phyloP scores from a whole-genome alignment of 176 grass and related monocot genomes.

The Aegilops speltoides region DNA sequence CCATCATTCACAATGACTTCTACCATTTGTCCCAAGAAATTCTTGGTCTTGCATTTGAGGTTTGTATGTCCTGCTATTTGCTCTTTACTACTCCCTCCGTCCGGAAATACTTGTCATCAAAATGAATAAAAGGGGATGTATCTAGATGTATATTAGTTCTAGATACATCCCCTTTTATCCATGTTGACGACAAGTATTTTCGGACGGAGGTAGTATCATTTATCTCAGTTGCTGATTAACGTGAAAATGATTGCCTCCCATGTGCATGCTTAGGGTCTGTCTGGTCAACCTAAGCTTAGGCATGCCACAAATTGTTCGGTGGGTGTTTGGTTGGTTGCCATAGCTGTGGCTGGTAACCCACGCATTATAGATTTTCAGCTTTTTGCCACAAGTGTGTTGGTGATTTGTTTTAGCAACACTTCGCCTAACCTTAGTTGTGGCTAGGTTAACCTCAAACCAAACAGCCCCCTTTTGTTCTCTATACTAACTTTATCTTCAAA shows the following conservation, averaged over 20 bases:
- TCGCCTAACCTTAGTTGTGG: neutral
- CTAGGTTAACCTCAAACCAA: neutral
- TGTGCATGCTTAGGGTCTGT: neutral
- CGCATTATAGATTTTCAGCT: neutral
- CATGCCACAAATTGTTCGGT: neutral
- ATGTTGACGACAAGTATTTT: too few species aligned
- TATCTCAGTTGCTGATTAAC: constrained; percentile 19
- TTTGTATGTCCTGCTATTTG: constrained; percentile 36
- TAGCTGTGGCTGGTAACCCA: neutral
- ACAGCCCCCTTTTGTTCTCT: neutral
- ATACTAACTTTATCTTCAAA: neutral
- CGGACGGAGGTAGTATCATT: too few species aligned
- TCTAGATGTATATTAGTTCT: too few species aligned
- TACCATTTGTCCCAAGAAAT: constrained; percentile 87
- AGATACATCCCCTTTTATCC: too few species aligned
- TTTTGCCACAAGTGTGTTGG: neutral
- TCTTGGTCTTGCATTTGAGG: constrained; percentile 95
- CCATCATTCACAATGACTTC: constrained; percentile 83
- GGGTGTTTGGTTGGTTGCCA: constrained; percentile 4
- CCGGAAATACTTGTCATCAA: too few species aligned
- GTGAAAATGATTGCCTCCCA: neutral
- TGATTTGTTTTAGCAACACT: neutral
- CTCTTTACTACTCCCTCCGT: too few species aligned
- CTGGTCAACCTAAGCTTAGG: neutral
- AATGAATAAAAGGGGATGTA: too few species aligned